Conservation (phyloP, 345 rosid species). For the Balakata baccata region DNA sequence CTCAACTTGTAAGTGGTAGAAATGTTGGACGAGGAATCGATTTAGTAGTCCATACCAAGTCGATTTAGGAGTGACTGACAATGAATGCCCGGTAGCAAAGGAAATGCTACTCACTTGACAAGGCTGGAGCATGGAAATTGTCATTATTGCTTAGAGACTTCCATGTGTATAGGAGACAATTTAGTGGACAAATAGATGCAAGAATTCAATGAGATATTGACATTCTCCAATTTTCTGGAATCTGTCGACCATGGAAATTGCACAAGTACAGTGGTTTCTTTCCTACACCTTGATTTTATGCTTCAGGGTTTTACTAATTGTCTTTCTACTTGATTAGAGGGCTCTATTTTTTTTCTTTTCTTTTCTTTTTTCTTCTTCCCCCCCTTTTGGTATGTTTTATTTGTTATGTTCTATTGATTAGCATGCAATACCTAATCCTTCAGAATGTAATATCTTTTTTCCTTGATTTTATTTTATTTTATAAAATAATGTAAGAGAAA, state of each 20-base stretch:
- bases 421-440: not conserved
- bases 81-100: too few species aligned
- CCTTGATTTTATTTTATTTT: not conserved
- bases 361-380: not conserved
- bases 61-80: too few species aligned
- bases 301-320: not conserved
- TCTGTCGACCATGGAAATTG: not conserved
- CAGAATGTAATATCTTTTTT: not conserved
- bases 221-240: not conserved
- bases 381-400: not conserved
- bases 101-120: too few species aligned
- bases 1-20: too few species aligned
- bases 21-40: too few species aligned
- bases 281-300: too few species aligned
- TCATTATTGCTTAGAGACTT: not conserved
- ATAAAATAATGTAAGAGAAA: not conserved
- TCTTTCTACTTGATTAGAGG: not conserved
- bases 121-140: not conserved
- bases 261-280: too few species aligned
- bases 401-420: not conserved
- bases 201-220: not conserved
- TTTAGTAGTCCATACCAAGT: too few species aligned
- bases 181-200: not conserved
- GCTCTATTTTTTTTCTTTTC: not conserved
- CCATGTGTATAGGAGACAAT: not conserved